Evolutionary conservation across 768 basidiomycete genomes (phyloP).

Genomic region (Pulveroboletus frians): DNA sequence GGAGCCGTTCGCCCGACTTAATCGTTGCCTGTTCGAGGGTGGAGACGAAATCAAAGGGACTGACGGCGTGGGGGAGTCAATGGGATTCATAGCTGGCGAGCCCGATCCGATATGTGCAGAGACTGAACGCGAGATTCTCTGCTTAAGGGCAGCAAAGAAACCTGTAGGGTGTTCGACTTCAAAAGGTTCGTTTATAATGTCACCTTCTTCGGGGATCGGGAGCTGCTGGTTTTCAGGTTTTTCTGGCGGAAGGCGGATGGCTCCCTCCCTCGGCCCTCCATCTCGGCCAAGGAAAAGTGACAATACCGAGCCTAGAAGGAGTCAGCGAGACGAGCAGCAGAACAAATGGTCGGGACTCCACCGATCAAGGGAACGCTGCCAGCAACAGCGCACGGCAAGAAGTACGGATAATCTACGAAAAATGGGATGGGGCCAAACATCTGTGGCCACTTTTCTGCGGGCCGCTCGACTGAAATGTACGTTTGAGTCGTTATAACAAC

Average conservation of each 20-base stretch:
- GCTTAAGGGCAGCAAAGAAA: constrained; percentile 39
- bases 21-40: constrained; percentile 39
- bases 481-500: constrained; percentile 5
- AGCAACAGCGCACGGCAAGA: constrained; percentile 80
- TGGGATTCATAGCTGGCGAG: constrained; percentile 37
- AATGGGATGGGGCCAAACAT: constrained; percentile 61
- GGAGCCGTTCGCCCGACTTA: constrained; percentile 64
- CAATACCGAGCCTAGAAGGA: constrained; percentile 65
- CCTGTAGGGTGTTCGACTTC: constrained; percentile 35
- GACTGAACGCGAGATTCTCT: constrained; percentile 49
- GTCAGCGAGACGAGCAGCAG: not conserved
- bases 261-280: constrained; percentile 82
- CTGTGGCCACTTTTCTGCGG: constrained; percentile 81
- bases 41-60: constrained; percentile 45
- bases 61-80: constrained; percentile 32
- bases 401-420: constrained; percentile 81
- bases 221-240: constrained; percentile 47
- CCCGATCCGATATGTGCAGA: constrained; percentile 57
- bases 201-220: constrained; percentile 68
- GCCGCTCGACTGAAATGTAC: constrained; percentile 60
- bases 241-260: constrained; percentile 78
- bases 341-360: constrained; percentile 24
- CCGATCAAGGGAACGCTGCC: constrained; percentile 70
- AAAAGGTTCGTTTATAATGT: constrained; percentile 41
- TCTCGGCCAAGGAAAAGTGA: constrained; percentile 87